These are phyloP conservation scores for Chamaecyparis obtusa DNA, from an alignment of 75 land plant genomes.

Conservation along the genomic window DNA sequence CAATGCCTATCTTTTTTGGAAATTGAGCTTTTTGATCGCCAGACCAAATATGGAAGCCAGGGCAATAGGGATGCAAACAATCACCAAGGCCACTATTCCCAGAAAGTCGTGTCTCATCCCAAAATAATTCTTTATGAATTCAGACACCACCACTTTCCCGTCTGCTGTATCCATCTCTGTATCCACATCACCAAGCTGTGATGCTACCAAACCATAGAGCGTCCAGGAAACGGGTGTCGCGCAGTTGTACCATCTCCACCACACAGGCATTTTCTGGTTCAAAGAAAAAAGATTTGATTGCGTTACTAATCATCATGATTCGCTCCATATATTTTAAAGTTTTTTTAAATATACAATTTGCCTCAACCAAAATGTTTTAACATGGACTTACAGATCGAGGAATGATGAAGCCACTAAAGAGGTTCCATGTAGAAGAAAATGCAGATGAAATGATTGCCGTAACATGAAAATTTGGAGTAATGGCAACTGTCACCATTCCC, in stretches of 20 bases:
- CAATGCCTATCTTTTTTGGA: constrained; percentile 29
- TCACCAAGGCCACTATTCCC: constrained; percentile 18
- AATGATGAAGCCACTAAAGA: constrained; percentile 81
- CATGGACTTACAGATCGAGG: constrained; percentile 42
- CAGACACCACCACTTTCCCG: constrained; percentile 12
- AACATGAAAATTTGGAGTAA: constrained; percentile 76
- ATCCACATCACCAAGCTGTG: constrained; percentile 37
- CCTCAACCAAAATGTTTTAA: not conserved
- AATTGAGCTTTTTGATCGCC: constrained; percentile 38
- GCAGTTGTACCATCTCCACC: constrained; percentile 49
- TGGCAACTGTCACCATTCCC: constrained; percentile 88
- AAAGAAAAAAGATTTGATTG: not conserved
- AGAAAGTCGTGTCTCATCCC: constrained; percentile 32
- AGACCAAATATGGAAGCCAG: constrained; percentile 23
- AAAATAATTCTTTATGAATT: constrained; percentile 23
- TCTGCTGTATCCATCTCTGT: constrained; percentile 19
- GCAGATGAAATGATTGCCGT: constrained; percentile 68
- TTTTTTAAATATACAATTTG: not conserved
- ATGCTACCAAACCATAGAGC: constrained; percentile 31
- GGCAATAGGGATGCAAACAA: constrained; percentile 16
- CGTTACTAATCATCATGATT: not conserved
- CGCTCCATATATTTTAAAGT: not conserved
- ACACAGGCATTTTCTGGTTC: constrained; percentile 34
- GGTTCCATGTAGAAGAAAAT: constrained; percentile 72
- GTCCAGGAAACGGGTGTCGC: constrained; percentile 34